Evolutionary conservation across 495 filamentous ascomycete species (phyloP).

Genomic region (Geopyxis carbonaria): DNA sequence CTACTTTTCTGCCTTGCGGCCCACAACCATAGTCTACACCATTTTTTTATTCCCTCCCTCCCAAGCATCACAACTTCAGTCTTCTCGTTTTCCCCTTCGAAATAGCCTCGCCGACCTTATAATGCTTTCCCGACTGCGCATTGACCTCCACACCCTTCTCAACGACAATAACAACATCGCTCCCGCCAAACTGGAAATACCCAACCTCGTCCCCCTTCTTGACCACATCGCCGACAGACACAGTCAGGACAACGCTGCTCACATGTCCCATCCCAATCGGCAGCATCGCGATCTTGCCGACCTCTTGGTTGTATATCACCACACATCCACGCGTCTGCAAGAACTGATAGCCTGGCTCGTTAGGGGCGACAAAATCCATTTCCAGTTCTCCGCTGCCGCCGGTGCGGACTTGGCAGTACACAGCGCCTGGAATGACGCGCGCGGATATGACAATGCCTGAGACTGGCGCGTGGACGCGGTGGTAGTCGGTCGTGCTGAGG

Average conservation of each 20-base stretch:
- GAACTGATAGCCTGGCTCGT: too few relatives aligned
- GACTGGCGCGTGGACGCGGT: conserved; percentile 25
- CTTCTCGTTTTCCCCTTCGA: too few relatives aligned
- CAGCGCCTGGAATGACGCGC: conserved; percentile 20
- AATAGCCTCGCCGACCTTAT: too few relatives aligned
- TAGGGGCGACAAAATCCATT: too few relatives aligned
- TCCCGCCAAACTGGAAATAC: conserved; percentile 32
- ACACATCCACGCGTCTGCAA: too few relatives aligned
- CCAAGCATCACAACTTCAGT: too few relatives aligned
- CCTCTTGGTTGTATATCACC: too few relatives aligned
- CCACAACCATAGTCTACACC: too few relatives aligned
- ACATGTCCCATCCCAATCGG: conserved; percentile 31
- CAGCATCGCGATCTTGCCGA: conserved; percentile 27
- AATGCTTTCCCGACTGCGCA: too few relatives aligned
- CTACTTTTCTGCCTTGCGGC: too few relatives aligned
- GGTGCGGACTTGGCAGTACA: conserved; percentile 21
- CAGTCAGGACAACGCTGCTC: conserved; percentile 28
- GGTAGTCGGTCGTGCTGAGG: conserved; percentile 25
- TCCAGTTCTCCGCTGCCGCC: not conserved
- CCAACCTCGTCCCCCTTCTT: conserved; percentile 29
- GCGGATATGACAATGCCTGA: conserved; percentile 21
- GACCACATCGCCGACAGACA: conserved; percentile 18
- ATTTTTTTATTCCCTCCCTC: too few relatives aligned
- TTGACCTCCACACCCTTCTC: too few relatives aligned
- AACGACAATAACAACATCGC: conserved; percentile 29